A percentile compares a stretch with the other conserved stretches of the same genome.
Evolutionary conservation across 495 filamentous ascomycete genomes (phyloP).

Genomic region (Penicillium riverlandense): DNA sequence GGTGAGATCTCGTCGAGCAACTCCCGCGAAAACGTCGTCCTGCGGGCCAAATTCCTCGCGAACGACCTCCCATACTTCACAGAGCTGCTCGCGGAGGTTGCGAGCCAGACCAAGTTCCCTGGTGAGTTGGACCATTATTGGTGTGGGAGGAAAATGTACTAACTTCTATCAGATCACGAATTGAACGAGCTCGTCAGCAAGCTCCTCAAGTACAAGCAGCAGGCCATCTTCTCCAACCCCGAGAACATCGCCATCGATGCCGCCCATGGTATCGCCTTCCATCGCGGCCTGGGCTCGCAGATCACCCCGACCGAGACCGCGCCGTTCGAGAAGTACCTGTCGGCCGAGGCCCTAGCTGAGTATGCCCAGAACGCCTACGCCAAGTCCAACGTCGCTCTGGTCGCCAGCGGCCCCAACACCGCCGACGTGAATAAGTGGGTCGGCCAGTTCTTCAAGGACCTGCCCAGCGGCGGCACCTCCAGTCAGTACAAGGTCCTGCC

Average conservation of each 20-base stretch:
- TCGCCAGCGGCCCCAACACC: conserved; percentile 79
- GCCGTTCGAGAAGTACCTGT: conserved; percentile 70
- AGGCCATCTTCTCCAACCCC: conserved; percentile 56
- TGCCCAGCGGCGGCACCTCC: conserved; percentile 31
- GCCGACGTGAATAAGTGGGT: conserved; percentile 83
- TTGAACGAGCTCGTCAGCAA: conserved; percentile 77
- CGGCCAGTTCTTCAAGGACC: conserved; percentile 70
- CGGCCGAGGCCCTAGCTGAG: conserved; percentile 56
- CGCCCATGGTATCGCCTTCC: conserved; percentile 86
- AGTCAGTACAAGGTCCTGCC: conserved; percentile 32
- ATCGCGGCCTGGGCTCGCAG: conserved; percentile 77
- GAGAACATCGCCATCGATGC: conserved; percentile 72
- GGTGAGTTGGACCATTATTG: conserved; percentile 43
- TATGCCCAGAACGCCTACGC: conserved; percentile 73
- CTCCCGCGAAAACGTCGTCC: conserved; percentile 84
- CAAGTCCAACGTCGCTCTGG: conserved; percentile 83
- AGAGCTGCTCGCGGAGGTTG: conserved; percentile 88
- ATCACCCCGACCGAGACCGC: conserved; percentile 62
- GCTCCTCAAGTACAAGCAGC: conserved; percentile 64
- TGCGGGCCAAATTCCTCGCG: conserved; percentile 89
- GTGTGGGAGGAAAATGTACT: no score
- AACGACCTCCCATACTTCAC: conserved; percentile 96
- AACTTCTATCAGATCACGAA: conserved; percentile 59
- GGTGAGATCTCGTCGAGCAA: conserved; percentile 77
- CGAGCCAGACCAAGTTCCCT: conserved; percentile 76